Percentiles rank a stretch among this genome's conserved stretches.
Evolutionary conservation across 2,329 filamentous ascomycete genomes (phyloP).

Genomic region (Fusarium goolgardi): DNA sequence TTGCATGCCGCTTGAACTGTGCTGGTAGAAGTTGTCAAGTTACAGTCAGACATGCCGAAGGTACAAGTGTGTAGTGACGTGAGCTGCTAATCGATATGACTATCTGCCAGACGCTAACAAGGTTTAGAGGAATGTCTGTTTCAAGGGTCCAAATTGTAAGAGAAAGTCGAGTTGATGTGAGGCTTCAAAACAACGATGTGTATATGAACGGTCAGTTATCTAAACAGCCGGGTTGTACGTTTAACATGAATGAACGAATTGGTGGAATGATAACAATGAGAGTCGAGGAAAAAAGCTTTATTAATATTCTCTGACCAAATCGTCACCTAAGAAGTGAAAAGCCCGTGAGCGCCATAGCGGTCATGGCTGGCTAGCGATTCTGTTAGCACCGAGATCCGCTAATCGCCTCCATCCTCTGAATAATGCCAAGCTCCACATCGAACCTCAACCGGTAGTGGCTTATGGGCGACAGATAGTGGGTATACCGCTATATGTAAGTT

Average conservation of each 20-base stretch:
- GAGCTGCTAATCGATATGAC: slow-evolving; percentile 28
- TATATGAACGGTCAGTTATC: background rate
- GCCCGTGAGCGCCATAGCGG: slow-evolving; percentile 9
- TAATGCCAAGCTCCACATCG: slow-evolving; percentile 8
- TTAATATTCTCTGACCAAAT: background rate
- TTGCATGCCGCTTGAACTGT: slow-evolving; percentile 11
- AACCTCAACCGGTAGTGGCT: slow-evolving; percentile 13
- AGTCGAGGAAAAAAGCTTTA: background rate
- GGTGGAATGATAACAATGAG: background rate
- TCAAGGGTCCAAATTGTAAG: slow-evolving; percentile 3
- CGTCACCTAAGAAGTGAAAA: background rate
- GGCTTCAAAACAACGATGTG: background rate
- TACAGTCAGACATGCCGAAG: slow-evolving; percentile 35
- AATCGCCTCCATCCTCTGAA: slow-evolving; percentile 1
- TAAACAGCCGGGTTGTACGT: no score
- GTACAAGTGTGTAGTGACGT: slow-evolving; percentile 10
- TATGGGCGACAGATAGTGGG: slow-evolving; percentile 20
- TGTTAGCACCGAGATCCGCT: slow-evolving; percentile 33
- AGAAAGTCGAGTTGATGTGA: background rate
- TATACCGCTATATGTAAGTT: slow-evolving; percentile 18
- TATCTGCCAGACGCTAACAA: slow-evolving; percentile 25
- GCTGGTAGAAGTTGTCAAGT: slow-evolving; percentile 20
- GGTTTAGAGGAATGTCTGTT: slow-evolving; percentile 4
- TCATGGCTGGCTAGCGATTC: background rate
- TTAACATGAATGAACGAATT: background rate